Percentiles rank a stretch among this genome's conserved stretches.
These are phyloP conservation scores for Ceriops decandra DNA, from an alignment of 345 rosid species.

Conservation along the genomic window DNA sequence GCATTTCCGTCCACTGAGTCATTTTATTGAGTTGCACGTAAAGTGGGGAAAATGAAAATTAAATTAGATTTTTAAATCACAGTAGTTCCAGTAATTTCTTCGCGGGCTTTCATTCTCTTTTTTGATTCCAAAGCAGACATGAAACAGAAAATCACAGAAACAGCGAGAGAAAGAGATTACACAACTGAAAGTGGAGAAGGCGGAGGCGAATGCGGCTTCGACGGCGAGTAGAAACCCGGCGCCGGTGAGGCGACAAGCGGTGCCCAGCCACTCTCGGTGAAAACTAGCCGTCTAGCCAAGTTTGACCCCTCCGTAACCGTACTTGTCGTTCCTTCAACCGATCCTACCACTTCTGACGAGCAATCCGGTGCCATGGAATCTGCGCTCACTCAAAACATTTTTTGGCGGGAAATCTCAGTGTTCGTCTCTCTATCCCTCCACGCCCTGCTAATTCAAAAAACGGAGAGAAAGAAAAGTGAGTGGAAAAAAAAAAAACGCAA, in stretches of 20 bases:
- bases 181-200: constrained; percentile 8
- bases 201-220: constrained; percentile 13
- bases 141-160: too few relatives aligned
- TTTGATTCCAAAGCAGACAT: too few relatives aligned
- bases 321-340: constrained; percentile 13
- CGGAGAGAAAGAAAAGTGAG: not conserved
- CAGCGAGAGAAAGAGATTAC: not conserved
- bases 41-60: too few relatives aligned
- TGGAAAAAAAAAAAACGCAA: not conserved
- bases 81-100: too few relatives aligned
- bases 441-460: not conserved
- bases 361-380: constrained; percentile 3
- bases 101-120: too few relatives aligned
- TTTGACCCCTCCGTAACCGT: constrained; percentile 17
- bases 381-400: constrained; percentile 10
- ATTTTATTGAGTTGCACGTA: too few relatives aligned
- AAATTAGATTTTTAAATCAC: too few relatives aligned
- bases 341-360: constrained; percentile 15
- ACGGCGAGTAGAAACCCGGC: constrained; percentile 2
- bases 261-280: constrained; percentile 39
- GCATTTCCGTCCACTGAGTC: too few relatives aligned
- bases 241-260: constrained; percentile 15
- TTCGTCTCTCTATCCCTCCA: constrained; percentile 12
- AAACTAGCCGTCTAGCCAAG: constrained; percentile 37
- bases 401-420: constrained; percentile 17